Evolutionary conservation across 2,329 filamentous ascomycete genomes (phyloP), one percentile per base, ranked within the genome.

Genomic region (Xylaria sp.): DNA sequence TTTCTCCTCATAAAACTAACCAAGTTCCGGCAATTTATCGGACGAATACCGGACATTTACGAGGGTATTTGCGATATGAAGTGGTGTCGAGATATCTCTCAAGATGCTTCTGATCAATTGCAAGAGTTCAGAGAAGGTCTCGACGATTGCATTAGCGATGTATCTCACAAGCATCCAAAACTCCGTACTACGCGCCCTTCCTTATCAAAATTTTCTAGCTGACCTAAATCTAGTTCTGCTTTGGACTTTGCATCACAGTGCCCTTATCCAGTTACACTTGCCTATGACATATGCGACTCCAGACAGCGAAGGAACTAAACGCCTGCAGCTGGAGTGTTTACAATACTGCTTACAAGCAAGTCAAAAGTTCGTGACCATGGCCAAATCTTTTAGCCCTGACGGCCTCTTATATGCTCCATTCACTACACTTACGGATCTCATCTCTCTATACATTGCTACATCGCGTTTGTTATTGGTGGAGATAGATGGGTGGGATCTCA

Each of bases 331-430:
- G 1, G 75, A 80, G 60, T 79, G 79, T 51, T 75, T 83, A 59
- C 71, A 75, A 10, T 77, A 79, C 65, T 80, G 80, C 66, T 72
- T 83, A 9, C 66, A 77, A 28, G 78, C 81, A 46, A 77, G 78
- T 15, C 74, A 71, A 48, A 73, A 75, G 4, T 83, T 79, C 65
- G 79, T 80, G 33, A 73, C 74, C 26, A 72, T 77, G 6, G 59
- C 80, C 15, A 74, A 79, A 7, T 74, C 74, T 1, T 70, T 79
- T 3, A 73, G 78, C 1, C 63, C 77, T 1, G 75, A 77, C 28
- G 73, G 69, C 4, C 66, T 76, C 38, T 56, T 76, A 31, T 74
- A 64, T 62, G 72, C 73, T 7, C 61, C 77, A 4, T 77, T 77
- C 46, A 69, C 72, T 4, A 71, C 71, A 0, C 65, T 74, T 9